Conservation (phyloP, 2,329 filamentous ascomycete species). For the Lecanicillium sp. region DNA sequence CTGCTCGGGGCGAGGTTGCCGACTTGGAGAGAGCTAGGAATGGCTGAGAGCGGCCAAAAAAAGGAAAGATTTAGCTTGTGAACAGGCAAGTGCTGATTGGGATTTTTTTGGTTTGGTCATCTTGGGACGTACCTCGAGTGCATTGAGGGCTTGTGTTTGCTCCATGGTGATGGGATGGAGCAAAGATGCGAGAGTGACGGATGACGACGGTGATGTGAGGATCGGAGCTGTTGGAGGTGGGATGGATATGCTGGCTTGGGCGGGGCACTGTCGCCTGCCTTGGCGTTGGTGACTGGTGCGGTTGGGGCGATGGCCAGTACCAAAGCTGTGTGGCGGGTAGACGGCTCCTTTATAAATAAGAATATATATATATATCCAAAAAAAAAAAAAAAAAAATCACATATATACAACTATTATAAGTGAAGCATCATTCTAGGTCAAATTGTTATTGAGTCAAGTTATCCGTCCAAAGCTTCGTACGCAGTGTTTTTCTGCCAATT, state of each 20-base stretch:
- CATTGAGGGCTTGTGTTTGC: constrained; percentile 59
- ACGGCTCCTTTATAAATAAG: no score
- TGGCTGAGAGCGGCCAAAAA: constrained; percentile 51
- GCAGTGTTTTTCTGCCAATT: no score
- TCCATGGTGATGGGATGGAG: constrained; percentile 47
- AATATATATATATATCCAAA: no score
- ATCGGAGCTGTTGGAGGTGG: constrained; percentile 6
- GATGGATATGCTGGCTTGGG: constrained; percentile 1
- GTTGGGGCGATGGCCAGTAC: no score
- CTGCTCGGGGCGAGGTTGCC: constrained; percentile 72
- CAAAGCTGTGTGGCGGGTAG: no score
- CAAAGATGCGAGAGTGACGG: constrained; percentile 2
- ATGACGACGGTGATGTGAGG: constrained; percentile 4
- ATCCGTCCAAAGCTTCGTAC: no score
- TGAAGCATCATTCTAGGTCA: no score
- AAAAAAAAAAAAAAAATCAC: no score
- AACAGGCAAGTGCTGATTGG: not conserved
- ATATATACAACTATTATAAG: no score
- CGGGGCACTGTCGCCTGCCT: constrained; percentile 3
- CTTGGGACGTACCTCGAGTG: constrained; percentile 44
- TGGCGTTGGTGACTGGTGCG: not conserved
- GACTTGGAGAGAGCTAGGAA: constrained; percentile 85
- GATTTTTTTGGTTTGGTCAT: not conserved
- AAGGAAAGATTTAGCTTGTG: constrained; percentile 12
- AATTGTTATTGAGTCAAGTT: no score